Evolutionary conservation across 2,329 filamentous ascomycete genomes (phyloP).

Genomic region (Stemphylium beticola): DNA sequence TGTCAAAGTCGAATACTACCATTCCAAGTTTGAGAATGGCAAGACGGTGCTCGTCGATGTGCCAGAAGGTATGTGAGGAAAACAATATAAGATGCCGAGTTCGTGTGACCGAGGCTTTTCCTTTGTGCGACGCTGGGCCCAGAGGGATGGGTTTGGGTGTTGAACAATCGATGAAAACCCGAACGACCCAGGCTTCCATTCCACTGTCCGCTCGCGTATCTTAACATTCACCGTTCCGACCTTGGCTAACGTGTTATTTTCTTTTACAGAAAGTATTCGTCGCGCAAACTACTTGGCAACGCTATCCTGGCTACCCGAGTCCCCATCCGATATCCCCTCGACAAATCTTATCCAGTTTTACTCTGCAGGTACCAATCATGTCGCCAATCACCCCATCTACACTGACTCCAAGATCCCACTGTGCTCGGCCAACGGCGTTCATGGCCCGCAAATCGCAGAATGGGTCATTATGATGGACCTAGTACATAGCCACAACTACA

Average conservation of each 20-base stretch:
- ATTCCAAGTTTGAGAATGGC: conserved; percentile 41
- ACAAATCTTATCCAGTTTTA: conserved; percentile 62
- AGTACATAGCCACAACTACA: conserved; percentile 62
- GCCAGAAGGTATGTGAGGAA: conserved; percentile 47
- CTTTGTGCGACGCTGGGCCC: background rate
- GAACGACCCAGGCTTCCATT: background rate
- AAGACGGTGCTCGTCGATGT: conserved; percentile 43
- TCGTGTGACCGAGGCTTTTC: background rate
- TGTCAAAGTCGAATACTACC: conserved; percentile 40
- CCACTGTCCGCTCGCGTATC: too few relatives aligned
- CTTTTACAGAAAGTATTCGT: conserved; percentile 47
- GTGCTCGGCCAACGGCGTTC: conserved; percentile 63
- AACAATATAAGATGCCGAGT: background rate
- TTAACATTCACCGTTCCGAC: background rate
- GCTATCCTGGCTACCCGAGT: conserved; percentile 53
- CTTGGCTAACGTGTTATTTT: background rate
- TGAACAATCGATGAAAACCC: background rate
- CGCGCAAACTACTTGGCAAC: conserved; percentile 58
- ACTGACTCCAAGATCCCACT: conserved; percentile 60
- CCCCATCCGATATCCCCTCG: conserved; percentile 45
- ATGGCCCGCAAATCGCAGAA: conserved; percentile 70
- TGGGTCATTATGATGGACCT: conserved; percentile 70
- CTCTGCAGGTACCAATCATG: conserved; percentile 64
- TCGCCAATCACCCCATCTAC: conserved; percentile 60
- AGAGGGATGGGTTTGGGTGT: background rate